These are phyloP conservation scores for Basipetospora chlamydospora DNA, from an alignment of 2,329 filamentous ascomycete species.

Conservation along the genomic window DNA sequence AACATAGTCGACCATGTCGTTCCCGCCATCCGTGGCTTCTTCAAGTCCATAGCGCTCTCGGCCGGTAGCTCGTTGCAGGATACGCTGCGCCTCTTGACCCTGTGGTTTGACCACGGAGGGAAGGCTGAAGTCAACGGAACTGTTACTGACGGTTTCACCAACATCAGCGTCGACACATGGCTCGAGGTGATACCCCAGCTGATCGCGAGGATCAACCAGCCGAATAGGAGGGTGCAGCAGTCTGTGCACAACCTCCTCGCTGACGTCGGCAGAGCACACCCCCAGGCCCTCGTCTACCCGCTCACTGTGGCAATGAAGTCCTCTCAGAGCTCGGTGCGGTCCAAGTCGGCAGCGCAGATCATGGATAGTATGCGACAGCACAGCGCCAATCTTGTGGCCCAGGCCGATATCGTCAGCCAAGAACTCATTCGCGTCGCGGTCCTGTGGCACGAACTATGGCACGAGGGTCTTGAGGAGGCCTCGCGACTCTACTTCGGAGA, in stretches of 20 bases:
- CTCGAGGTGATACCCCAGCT: conserved; percentile 95
- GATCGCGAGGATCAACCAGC: conserved; percentile 94
- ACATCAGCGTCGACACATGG: conserved; percentile 95
- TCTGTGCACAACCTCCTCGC: conserved; percentile 85
- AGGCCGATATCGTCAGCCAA: conserved; percentile 87
- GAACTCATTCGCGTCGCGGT: conserved; percentile 96
- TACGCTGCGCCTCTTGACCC: conserved; percentile 75
- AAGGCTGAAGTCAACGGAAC: conserved; percentile 75
- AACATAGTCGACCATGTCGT: conserved; percentile 80
- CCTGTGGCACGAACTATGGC: conserved; percentile 97
- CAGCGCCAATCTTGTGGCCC: conserved; percentile 80
- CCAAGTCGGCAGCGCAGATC: conserved; percentile 77
- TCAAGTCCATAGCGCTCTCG: conserved; percentile 89
- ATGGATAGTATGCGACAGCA: conserved; percentile 98
- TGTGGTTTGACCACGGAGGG: conserved; percentile 94
- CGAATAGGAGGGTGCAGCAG: conserved; percentile 73
- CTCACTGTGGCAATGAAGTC: conserved; percentile 98
- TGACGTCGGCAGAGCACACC: conserved; percentile 86
- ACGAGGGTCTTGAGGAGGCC: conserved; percentile 93
- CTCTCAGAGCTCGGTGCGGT: conserved; percentile 62
- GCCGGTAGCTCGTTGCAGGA: conserved; percentile 89
- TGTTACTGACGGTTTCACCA: conserved; percentile 79
- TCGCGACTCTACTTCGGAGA: conserved; percentile 95
- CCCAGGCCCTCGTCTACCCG: conserved; percentile 91
- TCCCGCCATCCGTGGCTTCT: conserved; percentile 88